Evolutionary conservation across 176 grass and related monocot genomes (phyloP).

Genomic region (Cenchrus americanus): DNA sequence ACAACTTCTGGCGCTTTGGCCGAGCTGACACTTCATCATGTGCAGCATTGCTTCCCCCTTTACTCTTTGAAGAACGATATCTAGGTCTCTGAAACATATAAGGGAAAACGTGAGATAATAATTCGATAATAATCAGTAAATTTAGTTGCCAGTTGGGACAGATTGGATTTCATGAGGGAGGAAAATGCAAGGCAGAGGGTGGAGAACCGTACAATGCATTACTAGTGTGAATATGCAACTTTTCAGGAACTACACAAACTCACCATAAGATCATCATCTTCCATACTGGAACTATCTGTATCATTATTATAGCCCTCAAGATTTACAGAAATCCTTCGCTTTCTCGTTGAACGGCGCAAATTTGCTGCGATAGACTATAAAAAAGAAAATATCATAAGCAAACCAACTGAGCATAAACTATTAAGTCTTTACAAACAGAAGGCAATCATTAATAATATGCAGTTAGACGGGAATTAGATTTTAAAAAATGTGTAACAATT

Average conservation of each 20-base stretch:
- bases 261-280: conserved; percentile 99
- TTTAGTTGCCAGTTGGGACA: neutral
- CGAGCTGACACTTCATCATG: conserved; percentile 53
- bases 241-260: conserved; percentile 40
- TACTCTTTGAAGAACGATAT: conserved; percentile 87
- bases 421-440: conserved; percentile 28
- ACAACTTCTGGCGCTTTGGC: conserved; percentile 60
- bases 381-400: conserved; percentile 48
- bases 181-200: no score
- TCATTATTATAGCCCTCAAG: conserved; percentile 84
- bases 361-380: conserved; percentile 85
- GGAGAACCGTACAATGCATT: no score
- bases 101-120: neutral
- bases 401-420: conserved; percentile 14
- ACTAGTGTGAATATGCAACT: conserved; percentile 18
- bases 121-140: conserved; percentile 13
- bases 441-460: neutral
- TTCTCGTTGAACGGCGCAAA: conserved; percentile 88
- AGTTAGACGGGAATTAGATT: neutral
- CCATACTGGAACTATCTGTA: conserved; percentile 84
- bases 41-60: conserved; percentile 57
- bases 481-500: conserved; percentile 17
- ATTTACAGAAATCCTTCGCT: conserved; percentile 90
- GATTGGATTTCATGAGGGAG: no score
- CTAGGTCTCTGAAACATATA: conserved; percentile 63